phyloP scores from a whole-genome alignment of 1,284 basidiomycete genomes.

The Coniferiporia weirii region DNA sequence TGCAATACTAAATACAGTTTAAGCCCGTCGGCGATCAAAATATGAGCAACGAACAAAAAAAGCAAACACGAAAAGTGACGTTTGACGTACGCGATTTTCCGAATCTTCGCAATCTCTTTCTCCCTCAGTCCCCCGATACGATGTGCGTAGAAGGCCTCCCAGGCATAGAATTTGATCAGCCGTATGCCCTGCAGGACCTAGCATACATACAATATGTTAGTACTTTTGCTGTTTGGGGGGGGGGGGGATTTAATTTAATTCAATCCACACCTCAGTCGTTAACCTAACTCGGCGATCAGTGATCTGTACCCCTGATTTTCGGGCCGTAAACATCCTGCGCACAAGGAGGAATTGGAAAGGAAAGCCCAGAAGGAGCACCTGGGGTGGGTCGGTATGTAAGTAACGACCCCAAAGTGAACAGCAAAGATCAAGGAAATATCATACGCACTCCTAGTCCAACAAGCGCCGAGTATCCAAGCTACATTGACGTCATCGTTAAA shows the following conservation, averaged over 20 bases:
- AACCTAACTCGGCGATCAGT: constrained; percentile 71
- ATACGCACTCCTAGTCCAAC: constrained; percentile 59
- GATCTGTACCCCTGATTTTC: constrained; percentile 61
- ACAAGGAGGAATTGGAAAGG: constrained; percentile 64
- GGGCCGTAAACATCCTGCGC: constrained; percentile 55
- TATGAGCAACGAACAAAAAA: constrained; percentile 22
- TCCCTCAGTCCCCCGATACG: constrained; percentile 47
- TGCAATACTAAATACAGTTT: constrained; percentile 34
- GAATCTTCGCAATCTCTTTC: constrained; percentile 48
- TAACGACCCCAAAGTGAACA: too few relatives aligned
- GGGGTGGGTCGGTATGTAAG: not conserved
- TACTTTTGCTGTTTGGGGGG: not conserved
- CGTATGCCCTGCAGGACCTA: constrained; percentile 60
- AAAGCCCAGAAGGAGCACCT: constrained; percentile 53
- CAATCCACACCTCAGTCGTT: constrained; percentile 44
- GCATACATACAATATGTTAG: constrained; percentile 3
- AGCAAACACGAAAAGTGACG: not conserved
- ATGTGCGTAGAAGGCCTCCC: constrained; percentile 58
- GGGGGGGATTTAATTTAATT: not conserved
- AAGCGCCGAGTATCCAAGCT: constrained; percentile 66
- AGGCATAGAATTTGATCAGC: constrained; percentile 56
- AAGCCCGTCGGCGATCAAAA: not conserved
- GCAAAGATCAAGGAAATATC: constrained; percentile 12
- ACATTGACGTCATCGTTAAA: constrained; percentile 12
- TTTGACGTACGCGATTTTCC: constrained; percentile 42